A percentile compares a stretch with the other conserved stretches of the same genome.
phyloP scores from a whole-genome alignment of 345 rosid species.

The Mercurialis annua region DNA sequence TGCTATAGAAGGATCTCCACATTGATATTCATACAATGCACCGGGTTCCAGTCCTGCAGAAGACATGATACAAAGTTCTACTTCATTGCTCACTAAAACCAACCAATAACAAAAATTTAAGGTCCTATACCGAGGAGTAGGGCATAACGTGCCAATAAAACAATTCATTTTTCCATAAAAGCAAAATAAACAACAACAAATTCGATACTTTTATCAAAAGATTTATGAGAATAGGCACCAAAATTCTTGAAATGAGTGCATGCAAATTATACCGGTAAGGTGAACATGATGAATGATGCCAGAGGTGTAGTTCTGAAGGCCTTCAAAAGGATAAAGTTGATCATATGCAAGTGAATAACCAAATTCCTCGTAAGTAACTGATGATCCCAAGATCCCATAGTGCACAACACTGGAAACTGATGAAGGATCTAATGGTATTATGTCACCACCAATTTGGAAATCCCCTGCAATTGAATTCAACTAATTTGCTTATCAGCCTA shows the following conservation, averaged over 20 bases:
- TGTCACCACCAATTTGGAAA: conserved; percentile 48
- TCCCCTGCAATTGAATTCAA: conserved; percentile 43
- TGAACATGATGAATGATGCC: conserved; percentile 88
- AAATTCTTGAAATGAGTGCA: background rate
- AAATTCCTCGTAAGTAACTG: conserved; percentile 28
- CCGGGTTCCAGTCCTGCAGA: conserved; percentile 62
- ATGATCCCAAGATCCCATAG: conserved; percentile 38
- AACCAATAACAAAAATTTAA: background rate
- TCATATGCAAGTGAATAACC: conserved; percentile 62
- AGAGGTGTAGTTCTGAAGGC: conserved; percentile 64
- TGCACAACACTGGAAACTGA: conserved; percentile 57
- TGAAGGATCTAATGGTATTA: conserved; percentile 48
- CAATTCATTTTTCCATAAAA: background rate
- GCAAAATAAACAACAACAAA: background rate
- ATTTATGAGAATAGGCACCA: background rate
- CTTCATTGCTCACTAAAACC: too few relatives aligned
- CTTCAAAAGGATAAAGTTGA: conserved; percentile 53
- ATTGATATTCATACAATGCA: conserved; percentile 56
- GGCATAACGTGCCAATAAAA: background rate
- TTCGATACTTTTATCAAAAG: background rate
- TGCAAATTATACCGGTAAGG: conserved; percentile 42
- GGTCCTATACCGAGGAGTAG: background rate
- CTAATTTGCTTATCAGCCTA: background rate
- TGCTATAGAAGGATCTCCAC: conserved; percentile 69
- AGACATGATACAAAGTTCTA: background rate